phyloP scores from a whole-genome alignment of 257 asterid genomes.

The Echium plantagineum region DNA sequence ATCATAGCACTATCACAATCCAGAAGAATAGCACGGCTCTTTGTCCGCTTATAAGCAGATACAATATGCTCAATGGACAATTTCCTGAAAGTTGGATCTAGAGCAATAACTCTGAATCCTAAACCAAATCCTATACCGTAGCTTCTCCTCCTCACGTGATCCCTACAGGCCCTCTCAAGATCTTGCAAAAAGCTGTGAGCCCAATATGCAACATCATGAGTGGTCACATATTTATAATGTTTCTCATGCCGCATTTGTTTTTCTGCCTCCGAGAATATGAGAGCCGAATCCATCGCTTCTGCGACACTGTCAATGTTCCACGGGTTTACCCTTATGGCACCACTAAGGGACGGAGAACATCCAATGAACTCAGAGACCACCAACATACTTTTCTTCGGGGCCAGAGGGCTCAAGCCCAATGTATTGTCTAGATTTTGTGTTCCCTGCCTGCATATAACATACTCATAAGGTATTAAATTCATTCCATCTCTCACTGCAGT shows the following conservation, averaged over 20 bases:
- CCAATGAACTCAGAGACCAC: slow-evolving; percentile 77
- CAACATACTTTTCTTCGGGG: slow-evolving; percentile 65
- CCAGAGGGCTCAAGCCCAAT: slow-evolving; percentile 35
- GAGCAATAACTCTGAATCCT: slow-evolving; percentile 70
- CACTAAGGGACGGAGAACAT: slow-evolving; percentile 79
- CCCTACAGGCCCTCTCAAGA: slow-evolving; percentile 75
- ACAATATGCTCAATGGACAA: slow-evolving; percentile 76
- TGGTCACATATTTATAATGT: slow-evolving; percentile 67
- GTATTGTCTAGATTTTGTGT: slow-evolving; percentile 42
- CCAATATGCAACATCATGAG: slow-evolving; percentile 87
- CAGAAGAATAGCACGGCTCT: slow-evolving; percentile 66
- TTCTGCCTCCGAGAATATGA: slow-evolving; percentile 52
- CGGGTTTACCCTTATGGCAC: slow-evolving; percentile 77
- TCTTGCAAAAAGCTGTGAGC: slow-evolving; percentile 77
- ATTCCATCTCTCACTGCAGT: slow-evolving; percentile 87
- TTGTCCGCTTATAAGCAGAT: slow-evolving; percentile 75
- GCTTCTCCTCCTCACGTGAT: slow-evolving; percentile 67
- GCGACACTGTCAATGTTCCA: slow-evolving; percentile 73
- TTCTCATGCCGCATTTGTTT: slow-evolving; percentile 80
- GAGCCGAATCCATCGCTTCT: slow-evolving; percentile 80
- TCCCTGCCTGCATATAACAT: slow-evolving; percentile 68
- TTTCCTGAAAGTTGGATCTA: slow-evolving; percentile 79
- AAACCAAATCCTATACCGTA: slow-evolving; percentile 91
- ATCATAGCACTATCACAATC: slow-evolving; percentile 74
- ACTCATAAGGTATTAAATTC: slow-evolving; percentile 83